Percentiles rank a stretch among this genome's conserved stretches.
phyloP scores from a whole-genome alignment of 495 filamentous ascomycete genomes.

The Platismatia glauca region DNA sequence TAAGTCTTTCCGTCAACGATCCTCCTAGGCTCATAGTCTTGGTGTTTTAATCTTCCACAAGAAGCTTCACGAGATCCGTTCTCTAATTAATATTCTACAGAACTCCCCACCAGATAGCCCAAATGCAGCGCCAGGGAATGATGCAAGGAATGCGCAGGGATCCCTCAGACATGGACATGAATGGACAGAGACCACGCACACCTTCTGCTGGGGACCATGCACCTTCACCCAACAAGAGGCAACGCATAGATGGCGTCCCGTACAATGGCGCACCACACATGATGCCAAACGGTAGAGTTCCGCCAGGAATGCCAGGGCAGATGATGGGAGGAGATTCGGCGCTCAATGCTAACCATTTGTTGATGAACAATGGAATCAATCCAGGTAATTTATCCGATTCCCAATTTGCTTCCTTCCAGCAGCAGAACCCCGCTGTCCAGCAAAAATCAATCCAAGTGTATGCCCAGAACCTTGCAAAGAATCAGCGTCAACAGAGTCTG shows the following conservation, averaged over 20 bases:
- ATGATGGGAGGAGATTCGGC: conserved; percentile 50
- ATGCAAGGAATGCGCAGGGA: conserved; percentile 64
- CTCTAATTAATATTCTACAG: conserved; percentile 16
- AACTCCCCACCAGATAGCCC: conserved; percentile 46
- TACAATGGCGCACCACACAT: conserved; percentile 64
- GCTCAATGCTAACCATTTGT: conserved; percentile 49
- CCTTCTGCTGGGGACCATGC: conserved; percentile 78
- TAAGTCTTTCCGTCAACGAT: conserved; percentile 32
- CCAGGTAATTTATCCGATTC: conserved; percentile 61
- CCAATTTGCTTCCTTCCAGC: conserved; percentile 67
- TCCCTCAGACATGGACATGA: conserved; percentile 80
- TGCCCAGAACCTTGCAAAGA: conserved; percentile 70
- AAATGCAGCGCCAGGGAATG: conserved; percentile 56
- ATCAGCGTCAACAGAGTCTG: conserved; percentile 70
- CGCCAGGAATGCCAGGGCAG: conserved; percentile 61
- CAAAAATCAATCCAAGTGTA: conserved; percentile 80
- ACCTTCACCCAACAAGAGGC: conserved; percentile 84
- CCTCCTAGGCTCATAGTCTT: not conserved
- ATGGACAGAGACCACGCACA: conserved; percentile 70
- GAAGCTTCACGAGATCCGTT: not conserved
- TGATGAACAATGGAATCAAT: conserved; percentile 70
- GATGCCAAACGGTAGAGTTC: conserved; percentile 69
- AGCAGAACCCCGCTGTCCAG: conserved; percentile 52
- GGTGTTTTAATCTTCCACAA: not conserved
- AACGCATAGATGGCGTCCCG: conserved; percentile 67